These are phyloP conservation scores for Neurospora sp. DNA, from an alignment of 495 filamentous ascomycete genomes.

Conservation along the genomic window DNA sequence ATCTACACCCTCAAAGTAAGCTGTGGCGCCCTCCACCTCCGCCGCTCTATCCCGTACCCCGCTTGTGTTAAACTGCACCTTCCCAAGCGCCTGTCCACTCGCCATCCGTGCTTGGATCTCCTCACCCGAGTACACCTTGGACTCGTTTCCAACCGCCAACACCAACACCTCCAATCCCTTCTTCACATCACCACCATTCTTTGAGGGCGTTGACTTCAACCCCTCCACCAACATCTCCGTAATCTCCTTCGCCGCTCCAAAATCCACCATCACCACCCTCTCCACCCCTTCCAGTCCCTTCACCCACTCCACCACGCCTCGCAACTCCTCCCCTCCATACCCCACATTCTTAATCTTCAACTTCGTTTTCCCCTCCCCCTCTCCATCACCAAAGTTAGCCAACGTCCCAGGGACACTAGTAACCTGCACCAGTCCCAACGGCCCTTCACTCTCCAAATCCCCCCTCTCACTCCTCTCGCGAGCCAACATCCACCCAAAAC, in stretches of 20 bases:
- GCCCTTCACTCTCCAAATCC: background rate
- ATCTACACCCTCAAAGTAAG: background rate
- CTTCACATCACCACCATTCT: too few relatives aligned
- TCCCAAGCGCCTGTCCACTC: background rate
- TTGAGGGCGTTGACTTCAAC: background rate
- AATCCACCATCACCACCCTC: constrained; percentile 1
- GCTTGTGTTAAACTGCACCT: constrained; percentile 1
- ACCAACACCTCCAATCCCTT: background rate
- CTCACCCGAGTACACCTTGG: constrained; percentile 1
- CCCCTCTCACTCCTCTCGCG: background rate
- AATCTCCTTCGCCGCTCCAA: background rate
- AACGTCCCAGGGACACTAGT: background rate
- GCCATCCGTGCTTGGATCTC: background rate
- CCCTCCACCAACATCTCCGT: background rate
- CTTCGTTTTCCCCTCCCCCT: background rate
- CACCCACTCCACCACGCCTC: background rate
- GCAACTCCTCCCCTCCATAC: background rate
- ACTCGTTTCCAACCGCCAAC: background rate
- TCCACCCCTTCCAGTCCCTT: background rate
- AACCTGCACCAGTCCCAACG: background rate
- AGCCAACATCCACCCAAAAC: background rate
- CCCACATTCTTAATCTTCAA: background rate
- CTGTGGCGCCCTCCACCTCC: background rate
- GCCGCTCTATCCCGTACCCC: background rate
- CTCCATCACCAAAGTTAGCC: background rate